These are phyloP conservation scores for Clitopilus hobsonii DNA, from an alignment of 768 basidiomycete genomes.

Conservation along the genomic window DNA sequence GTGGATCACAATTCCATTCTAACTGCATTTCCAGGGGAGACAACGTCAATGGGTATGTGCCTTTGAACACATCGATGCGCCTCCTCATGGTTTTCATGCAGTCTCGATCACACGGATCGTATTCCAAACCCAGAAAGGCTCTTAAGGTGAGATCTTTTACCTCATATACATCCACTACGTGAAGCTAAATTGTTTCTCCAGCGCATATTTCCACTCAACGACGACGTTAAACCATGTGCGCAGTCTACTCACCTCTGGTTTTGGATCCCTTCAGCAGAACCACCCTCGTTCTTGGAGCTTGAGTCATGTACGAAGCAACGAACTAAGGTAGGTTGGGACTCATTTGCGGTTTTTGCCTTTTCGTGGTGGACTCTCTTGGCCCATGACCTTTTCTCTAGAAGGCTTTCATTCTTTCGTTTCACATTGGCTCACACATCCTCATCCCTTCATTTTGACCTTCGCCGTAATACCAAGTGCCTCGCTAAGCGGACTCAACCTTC, in stretches of 20 bases:
- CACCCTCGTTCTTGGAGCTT: constrained; percentile 92
- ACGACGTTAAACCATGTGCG: constrained; percentile 93
- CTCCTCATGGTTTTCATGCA: constrained; percentile 19
- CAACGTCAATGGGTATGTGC: constrained; percentile 83
- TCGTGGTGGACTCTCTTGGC: background rate
- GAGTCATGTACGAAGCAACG: constrained; percentile 81
- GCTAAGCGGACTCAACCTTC: no score
- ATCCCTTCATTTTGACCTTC: no score
- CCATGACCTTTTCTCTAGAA: no score
- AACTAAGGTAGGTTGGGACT: constrained; percentile 45
- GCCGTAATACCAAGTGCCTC: no score
- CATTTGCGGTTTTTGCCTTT: background rate
- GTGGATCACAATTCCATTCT: background rate
- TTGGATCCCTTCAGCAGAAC: constrained; percentile 70
- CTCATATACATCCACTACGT: background rate
- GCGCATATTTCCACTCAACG: constrained; percentile 95
- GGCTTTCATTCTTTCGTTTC: no score
- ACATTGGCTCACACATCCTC: no score
- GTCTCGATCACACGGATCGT: constrained; percentile 71
- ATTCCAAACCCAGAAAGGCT: constrained; percentile 88
- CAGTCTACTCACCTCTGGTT: constrained; percentile 83
- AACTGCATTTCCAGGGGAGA: constrained; percentile 64
- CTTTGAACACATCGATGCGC: constrained; percentile 4
- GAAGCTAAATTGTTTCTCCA: constrained; percentile 21
- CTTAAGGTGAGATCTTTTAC: constrained; percentile 46